Evolutionary conservation across 2,329 filamentous ascomycete genomes (phyloP).

Genomic region (Cytospora chrysosperma): DNA sequence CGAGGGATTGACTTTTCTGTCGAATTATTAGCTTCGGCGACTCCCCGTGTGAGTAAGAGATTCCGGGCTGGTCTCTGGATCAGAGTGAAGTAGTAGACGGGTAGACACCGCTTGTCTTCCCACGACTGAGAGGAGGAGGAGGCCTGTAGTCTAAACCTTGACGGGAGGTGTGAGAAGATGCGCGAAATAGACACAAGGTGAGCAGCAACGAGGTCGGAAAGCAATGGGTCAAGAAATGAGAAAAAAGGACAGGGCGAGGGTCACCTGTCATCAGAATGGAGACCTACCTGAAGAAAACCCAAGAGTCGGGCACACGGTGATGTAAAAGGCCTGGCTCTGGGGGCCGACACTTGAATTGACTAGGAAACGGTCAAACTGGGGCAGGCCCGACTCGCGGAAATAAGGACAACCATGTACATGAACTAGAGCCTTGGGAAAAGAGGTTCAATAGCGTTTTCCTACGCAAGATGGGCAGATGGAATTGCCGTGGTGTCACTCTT

Average conservation of each 20-base stretch:
- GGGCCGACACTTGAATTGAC: conserved; percentile 8
- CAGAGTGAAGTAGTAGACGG: not conserved
- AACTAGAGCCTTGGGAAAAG: conserved; percentile 7
- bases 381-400: conserved; percentile 18
- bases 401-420: conserved; percentile 21
- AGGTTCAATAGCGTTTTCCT: conserved; percentile 7
- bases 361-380: conserved; percentile 18
- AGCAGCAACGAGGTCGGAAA: conserved; percentile 2
- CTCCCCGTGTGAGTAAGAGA: not conserved
- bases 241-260: conserved; percentile 15
- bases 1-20: conserved; percentile 16
- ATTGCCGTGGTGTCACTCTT: conserved; percentile 18
- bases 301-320: conserved; percentile 21
- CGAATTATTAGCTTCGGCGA: conserved; percentile 9
- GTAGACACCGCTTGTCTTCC: conserved; percentile 1
- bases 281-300: conserved; percentile 9
- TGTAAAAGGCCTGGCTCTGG: conserved; percentile 12
- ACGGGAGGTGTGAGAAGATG: conserved; percentile 7
- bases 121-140: not conserved
- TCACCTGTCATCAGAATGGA: conserved; percentile 15
- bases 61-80: not conserved
- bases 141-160: conserved; percentile 3
- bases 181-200: conserved; percentile 1
- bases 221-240: not conserved
- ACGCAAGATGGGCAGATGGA: conserved; percentile 1